A percentile compares a stretch with the other conserved stretches of the same genome.
phyloP scores from a whole-genome alignment of 2,329 filamentous ascomycete species.

The Plenodomus lindquistii region DNA sequence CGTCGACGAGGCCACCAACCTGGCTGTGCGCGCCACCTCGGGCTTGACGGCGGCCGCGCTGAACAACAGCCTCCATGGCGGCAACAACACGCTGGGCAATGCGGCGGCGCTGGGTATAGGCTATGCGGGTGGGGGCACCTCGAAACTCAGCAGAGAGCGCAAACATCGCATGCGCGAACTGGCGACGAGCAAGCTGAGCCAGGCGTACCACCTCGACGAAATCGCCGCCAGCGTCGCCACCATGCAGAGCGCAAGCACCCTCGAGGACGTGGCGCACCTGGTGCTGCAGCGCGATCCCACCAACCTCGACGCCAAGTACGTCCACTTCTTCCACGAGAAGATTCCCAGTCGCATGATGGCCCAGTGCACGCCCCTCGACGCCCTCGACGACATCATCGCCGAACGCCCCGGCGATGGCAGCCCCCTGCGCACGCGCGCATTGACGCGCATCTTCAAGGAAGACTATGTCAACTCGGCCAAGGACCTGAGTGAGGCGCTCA shows the following conservation, averaged over 20 bases:
- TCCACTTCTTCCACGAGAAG: slow-evolving; percentile 93
- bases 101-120: slow-evolving; percentile 62
- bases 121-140: slow-evolving; percentile 57
- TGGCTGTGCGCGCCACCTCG: slow-evolving; percentile 76
- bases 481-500: slow-evolving; percentile 71
- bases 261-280: slow-evolving; percentile 75
- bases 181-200: slow-evolving; percentile 75
- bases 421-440: slow-evolving; percentile 71
- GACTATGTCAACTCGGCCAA: slow-evolving; percentile 70
- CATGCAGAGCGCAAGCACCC: slow-evolving; percentile 77
- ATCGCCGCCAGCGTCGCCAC: slow-evolving; percentile 81
- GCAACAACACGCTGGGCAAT: slow-evolving; percentile 55
- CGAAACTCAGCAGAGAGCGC: slow-evolving; percentile 74
- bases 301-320: slow-evolving; percentile 77
- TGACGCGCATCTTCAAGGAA: slow-evolving; percentile 75
- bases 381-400: slow-evolving; percentile 69
- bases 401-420: slow-evolving; percentile 67
- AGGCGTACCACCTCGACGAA: slow-evolving; percentile 80
- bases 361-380: slow-evolving; percentile 69
- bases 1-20: slow-evolving; percentile 77
- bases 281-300: slow-evolving; percentile 72
- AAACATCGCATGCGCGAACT: slow-evolving; percentile 80
- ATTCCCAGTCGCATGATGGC: slow-evolving; percentile 76
- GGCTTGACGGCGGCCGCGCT: slow-evolving; percentile 69
- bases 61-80: slow-evolving; percentile 58